A percentile compares a stretch with the other conserved stretches of the same genome.
phyloP scores from a whole-genome alignment of 768 basidiomycete species.

The Dictyophora rubrovolvata region DNA sequence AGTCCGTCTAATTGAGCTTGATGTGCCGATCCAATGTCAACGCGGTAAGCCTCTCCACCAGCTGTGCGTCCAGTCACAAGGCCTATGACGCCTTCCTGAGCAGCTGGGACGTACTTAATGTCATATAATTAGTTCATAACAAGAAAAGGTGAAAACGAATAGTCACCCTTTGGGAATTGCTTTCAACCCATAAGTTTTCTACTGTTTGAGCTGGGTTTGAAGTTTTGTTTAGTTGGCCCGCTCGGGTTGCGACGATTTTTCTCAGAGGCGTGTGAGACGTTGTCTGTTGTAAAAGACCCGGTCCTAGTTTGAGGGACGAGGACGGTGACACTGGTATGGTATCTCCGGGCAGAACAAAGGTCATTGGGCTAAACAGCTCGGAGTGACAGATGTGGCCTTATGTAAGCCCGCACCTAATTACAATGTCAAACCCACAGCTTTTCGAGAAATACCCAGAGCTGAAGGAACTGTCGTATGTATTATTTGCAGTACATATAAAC shows the following conservation, averaged over 20 bases:
- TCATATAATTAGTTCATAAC: background rate
- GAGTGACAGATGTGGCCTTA: conserved; percentile 5
- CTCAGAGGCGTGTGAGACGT: conserved; percentile 1
- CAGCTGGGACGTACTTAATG: conserved; percentile 76
- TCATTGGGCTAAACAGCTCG: conserved; percentile 33
- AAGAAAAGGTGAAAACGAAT: background rate
- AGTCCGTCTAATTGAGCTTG: conserved; percentile 76
- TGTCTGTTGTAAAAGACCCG: conserved; percentile 54
- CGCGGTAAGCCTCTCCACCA: conserved; percentile 81
- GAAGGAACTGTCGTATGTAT: conserved; percentile 54
- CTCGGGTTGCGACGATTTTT: conserved; percentile 51
- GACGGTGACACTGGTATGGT: conserved; percentile 53
- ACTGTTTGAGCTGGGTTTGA: conserved; percentile 42
- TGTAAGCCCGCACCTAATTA: background rate
- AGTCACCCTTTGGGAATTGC: conserved; percentile 75
- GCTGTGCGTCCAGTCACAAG: conserved; percentile 54
- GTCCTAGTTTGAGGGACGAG: conserved; percentile 78
- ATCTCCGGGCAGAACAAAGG: conserved; percentile 76
- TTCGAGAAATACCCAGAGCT: conserved; percentile 61
- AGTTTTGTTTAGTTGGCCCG: conserved; percentile 61
- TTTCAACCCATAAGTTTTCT: conserved; percentile 78
- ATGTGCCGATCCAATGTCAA: conserved; percentile 89
- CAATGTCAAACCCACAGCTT: conserved; percentile 15
- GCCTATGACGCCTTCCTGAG: conserved; percentile 85
- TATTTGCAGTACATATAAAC: background rate